phyloP scores from a whole-genome alignment of 2,329 filamentous ascomycete species.

The Penicillium corylophilum region DNA sequence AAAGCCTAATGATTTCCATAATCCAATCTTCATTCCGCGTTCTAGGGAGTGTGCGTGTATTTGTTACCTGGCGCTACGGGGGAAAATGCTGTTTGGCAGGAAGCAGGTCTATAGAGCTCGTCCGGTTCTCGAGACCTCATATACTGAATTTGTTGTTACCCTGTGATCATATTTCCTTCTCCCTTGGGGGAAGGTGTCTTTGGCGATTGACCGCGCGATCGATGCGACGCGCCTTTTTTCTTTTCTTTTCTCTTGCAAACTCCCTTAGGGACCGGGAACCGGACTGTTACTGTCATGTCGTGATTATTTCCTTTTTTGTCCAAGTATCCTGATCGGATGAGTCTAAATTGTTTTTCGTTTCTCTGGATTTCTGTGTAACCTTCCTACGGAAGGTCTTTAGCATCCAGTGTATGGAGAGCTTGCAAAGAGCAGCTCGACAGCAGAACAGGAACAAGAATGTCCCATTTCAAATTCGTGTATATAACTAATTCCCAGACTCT shows the following conservation, averaged over 20 bases:
- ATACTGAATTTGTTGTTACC: constrained; percentile 20
- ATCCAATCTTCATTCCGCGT: constrained; percentile 34
- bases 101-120: constrained; percentile 28
- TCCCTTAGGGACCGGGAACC: constrained; percentile 16
- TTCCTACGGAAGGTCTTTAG: background rate
- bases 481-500: background rate
- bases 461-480: background rate
- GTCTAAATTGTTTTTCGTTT: background rate
- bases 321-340: constrained; percentile 6
- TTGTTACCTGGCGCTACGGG: constrained; percentile 38
- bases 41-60: constrained; percentile 30
- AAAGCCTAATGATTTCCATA: constrained; percentile 35
- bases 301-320: constrained; percentile 7
- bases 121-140: constrained; percentile 22
- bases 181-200: constrained; percentile 6
- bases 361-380: background rate
- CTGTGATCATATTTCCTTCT: constrained; percentile 3
- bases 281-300: constrained; percentile 18
- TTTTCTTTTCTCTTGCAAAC: constrained; percentile 14
- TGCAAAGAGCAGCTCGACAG: background rate
- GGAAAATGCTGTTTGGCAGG: constrained; percentile 33
- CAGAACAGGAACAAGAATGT: background rate
- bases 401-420: background rate
- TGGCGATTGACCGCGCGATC: constrained; percentile 1
- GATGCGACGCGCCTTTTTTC: background rate